Conservation (phyloP, 2,329 filamentous ascomycete species). For the Neurospora crassa region DNA sequence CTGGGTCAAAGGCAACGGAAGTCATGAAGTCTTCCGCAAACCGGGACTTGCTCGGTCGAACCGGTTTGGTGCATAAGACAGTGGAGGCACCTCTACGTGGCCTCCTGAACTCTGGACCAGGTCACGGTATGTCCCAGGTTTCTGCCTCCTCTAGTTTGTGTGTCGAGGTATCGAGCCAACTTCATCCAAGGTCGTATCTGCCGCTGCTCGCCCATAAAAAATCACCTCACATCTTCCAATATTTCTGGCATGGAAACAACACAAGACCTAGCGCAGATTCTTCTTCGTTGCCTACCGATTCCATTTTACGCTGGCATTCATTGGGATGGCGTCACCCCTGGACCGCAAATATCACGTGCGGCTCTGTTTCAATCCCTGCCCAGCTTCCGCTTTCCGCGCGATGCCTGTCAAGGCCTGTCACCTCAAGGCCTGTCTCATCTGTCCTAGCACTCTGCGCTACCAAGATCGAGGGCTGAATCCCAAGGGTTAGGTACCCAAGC, state of each 20-base stretch:
- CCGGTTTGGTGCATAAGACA: neutral
- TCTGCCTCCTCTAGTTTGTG: neutral
- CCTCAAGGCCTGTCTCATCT: neutral
- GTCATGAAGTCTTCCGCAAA: neutral
- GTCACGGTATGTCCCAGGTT: neutral
- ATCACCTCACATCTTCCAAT: neutral
- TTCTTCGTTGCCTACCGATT: neutral
- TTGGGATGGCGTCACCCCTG: neutral
- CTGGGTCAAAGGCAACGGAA: neutral
- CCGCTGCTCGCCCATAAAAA: neutral
- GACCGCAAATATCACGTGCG: neutral
- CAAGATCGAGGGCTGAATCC: neutral
- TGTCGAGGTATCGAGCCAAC: neutral
- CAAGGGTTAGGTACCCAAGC: neutral
- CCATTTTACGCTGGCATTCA: neutral
- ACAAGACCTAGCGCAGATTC: neutral
- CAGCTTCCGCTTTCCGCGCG: neutral
- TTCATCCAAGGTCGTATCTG: neutral
- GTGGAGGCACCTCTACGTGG: neutral
- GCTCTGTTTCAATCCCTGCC: neutral
- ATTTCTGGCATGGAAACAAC: neutral
- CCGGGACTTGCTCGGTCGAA: neutral
- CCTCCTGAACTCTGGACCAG: neutral
- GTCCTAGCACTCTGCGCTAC: neutral
- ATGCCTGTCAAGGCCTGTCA: neutral